Evolutionary conservation across 495 filamentous ascomycete species (phyloP).

Genomic region (Paragyromitra xinjiangensis): DNA sequence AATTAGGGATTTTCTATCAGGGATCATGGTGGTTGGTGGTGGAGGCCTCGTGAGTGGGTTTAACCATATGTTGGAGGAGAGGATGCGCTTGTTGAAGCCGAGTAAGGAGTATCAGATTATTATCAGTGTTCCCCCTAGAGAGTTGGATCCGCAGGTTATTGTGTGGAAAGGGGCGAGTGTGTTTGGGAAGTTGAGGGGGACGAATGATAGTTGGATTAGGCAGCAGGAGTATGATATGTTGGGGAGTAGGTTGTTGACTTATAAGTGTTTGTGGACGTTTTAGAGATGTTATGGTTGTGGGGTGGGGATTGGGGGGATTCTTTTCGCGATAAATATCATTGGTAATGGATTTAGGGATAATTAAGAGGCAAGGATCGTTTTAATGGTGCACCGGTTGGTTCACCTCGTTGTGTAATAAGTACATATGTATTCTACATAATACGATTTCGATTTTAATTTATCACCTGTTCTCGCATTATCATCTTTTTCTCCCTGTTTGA

Average conservation of each 20-base stretch:
- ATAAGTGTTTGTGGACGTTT: constrained; percentile 87
- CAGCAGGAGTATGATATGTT: constrained; percentile 86
- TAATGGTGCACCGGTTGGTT: neutral
- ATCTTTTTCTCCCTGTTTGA: neutral
- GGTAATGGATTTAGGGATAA: neutral
- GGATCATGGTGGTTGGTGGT: constrained; percentile 95
- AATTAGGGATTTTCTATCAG: constrained; percentile 86
- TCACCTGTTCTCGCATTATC: neutral
- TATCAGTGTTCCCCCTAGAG: constrained; percentile 84
- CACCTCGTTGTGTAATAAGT: neutral
- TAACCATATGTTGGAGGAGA: constrained; percentile 79
- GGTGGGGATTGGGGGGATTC: neutral
- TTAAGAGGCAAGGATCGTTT: neutral
- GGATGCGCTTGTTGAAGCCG: constrained; percentile 71
- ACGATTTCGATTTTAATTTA: neutral
- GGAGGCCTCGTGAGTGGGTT: constrained; percentile 82
- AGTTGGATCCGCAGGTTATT: constrained; percentile 93
- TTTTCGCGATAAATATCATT: constrained; percentile 8
- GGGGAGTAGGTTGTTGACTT: constrained; percentile 78
- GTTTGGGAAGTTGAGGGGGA: constrained; percentile 85
- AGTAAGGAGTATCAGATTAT: constrained; percentile 64
- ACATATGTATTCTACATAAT: neutral
- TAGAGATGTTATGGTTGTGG: constrained; percentile 11
- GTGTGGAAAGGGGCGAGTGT: constrained; percentile 98
- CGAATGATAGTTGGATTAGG: constrained; percentile 95